phyloP scores from a whole-genome alignment of 2,329 filamentous ascomycete species.

The Trichoderma asperellum region DNA sequence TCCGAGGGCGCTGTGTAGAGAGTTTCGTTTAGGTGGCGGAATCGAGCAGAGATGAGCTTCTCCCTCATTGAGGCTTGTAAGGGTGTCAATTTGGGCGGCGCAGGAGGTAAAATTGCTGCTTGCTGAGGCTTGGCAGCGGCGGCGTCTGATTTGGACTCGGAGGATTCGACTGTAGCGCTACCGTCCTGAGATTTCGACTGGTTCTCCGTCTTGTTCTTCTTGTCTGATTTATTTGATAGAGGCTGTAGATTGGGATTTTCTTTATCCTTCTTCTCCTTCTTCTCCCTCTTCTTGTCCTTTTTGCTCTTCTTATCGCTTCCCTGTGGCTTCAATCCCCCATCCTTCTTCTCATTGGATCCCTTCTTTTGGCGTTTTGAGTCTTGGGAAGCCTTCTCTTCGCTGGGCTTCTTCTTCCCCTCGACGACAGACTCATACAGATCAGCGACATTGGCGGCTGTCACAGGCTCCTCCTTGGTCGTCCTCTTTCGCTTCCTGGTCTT shows the following conservation, averaged over 20 bases:
- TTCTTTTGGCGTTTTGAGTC: conserved; percentile 44
- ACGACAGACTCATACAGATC: conserved; percentile 81
- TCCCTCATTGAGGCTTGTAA: conserved; percentile 92
- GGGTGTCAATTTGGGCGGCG: conserved; percentile 73
- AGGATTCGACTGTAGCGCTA: conserved; percentile 17
- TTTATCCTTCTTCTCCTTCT: conserved; percentile 45
- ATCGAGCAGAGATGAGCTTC: conserved; percentile 92
- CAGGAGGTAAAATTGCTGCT: conserved; percentile 47
- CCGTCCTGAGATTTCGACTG: conserved; percentile 1
- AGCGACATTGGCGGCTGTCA: conserved; percentile 72
- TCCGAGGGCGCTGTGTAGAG: conserved; percentile 90
- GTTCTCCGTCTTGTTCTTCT: conserved; percentile 24
- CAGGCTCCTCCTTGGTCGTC: conserved; percentile 43
- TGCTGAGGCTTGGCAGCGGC: conserved; percentile 35
- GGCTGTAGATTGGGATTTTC: conserved; percentile 23
- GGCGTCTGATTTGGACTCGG: conserved; percentile 33
- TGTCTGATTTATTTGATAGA: conserved; percentile 25
- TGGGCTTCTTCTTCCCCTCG: conserved; percentile 61
- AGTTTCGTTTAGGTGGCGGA: conserved; percentile 95
- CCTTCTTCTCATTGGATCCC: conserved; percentile 36
- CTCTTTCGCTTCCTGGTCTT: conserved; percentile 65
- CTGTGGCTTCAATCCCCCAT: conserved; percentile 27
- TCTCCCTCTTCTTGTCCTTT: conserved; percentile 44
- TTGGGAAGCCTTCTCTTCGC: conserved; percentile 34
- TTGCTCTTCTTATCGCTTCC: conserved; percentile 43